These are phyloP conservation scores for Salicornia ramosissima DNA, from an alignment of 148 eudicot species.

Conservation along the genomic window DNA sequence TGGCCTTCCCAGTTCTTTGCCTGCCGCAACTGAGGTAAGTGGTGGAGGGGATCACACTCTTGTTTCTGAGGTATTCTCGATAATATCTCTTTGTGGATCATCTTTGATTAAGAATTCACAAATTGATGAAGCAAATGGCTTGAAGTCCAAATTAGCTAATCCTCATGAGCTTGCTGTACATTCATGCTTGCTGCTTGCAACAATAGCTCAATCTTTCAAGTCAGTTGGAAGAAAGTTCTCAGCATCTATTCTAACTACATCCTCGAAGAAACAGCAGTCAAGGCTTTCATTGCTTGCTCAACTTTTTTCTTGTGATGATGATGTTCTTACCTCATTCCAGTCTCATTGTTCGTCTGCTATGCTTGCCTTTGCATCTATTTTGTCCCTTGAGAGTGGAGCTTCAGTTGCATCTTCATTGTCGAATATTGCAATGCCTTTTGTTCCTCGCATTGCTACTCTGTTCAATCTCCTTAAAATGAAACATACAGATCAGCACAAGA, in stretches of 20 bases:
- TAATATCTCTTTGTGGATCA: conserved; percentile 57
- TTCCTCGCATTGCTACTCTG: conserved; percentile 74
- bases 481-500: conserved; percentile 35
- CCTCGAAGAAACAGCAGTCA: conserved; percentile 71
- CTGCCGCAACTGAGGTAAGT: conserved; percentile 77
- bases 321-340: conserved; percentile 50
- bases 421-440: conserved; percentile 74
- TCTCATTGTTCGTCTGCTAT: conserved; percentile 74
- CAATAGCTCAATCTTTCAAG: conserved; percentile 82
- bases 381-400: conserved; percentile 63
- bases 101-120: conserved; percentile 53
- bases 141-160: conserved; percentile 48
- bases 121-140: conserved; percentile 41
- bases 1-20: conserved; percentile 86
- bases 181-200: conserved; percentile 66
- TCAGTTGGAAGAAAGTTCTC: conserved; percentile 77
- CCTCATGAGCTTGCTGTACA: conserved; percentile 55
- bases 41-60: conserved; percentile 94
- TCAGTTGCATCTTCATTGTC: conserved; percentile 46
- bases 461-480: conserved; percentile 63
- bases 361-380: conserved; percentile 85
- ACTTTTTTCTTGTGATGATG: conserved; percentile 69
- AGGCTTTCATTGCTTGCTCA: conserved; percentile 79
- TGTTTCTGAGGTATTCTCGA: conserved; percentile 80
- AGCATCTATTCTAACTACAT: conserved; percentile 67